Evolutionary conservation across 371 early-diverging fungal species (phyloP).

Genomic region (Mucor circinelloides): DNA sequence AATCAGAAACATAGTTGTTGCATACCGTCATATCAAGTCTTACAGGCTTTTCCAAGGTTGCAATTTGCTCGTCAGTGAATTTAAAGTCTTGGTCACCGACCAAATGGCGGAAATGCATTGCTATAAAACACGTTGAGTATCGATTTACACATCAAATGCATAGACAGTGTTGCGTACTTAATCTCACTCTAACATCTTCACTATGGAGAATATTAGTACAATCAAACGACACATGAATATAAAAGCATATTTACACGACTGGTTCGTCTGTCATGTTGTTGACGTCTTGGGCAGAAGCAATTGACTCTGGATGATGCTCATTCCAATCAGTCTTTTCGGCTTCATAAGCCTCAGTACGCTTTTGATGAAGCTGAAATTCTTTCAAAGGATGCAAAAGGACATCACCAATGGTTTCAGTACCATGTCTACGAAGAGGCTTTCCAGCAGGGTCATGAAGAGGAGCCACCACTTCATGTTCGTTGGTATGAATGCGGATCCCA

Average conservation of each 20-base stretch:
- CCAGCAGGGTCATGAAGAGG: constrained; percentile 40
- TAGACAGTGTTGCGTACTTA: constrained; percentile 6
- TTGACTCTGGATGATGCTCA: constrained; percentile 37
- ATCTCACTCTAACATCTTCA: constrained; percentile 6
- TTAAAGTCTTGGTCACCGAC: constrained; percentile 44
- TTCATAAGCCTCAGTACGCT: constrained; percentile 38
- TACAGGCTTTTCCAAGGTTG: constrained; percentile 35
- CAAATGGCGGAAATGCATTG: constrained; percentile 46
- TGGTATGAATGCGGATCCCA: not conserved
- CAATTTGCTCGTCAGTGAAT: constrained; percentile 33
- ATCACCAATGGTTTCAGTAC: constrained; percentile 52
- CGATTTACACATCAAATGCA: not conserved
- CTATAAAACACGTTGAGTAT: constrained; percentile 11
- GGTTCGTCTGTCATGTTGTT: constrained; percentile 2
- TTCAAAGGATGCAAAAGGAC: constrained; percentile 40
- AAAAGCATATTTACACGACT: constrained; percentile 14
- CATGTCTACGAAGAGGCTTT: constrained; percentile 39
- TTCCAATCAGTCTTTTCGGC: constrained; percentile 36
- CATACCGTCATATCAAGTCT: not conserved
- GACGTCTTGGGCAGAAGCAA: constrained; percentile 7
- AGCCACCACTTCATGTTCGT: not conserved
- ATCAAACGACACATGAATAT: not conserved
- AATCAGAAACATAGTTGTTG: not conserved
- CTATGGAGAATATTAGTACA: constrained; percentile 8
- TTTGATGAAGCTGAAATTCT: constrained; percentile 37